Base-by-base conservation (phyloP, 306 rosid genomes). In the Medicago ruthenica region DNA sequence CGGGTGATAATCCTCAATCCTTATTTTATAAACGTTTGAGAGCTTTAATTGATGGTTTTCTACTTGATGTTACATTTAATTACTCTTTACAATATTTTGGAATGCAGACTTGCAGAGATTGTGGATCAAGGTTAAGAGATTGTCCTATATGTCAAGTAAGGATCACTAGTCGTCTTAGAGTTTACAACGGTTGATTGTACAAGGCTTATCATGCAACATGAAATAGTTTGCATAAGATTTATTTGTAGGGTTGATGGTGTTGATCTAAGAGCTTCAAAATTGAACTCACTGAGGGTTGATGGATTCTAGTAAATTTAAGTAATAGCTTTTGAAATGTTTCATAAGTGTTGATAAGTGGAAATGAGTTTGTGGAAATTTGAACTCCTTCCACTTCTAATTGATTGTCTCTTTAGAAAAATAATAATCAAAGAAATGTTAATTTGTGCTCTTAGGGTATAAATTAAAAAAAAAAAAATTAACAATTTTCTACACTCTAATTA, bases 111-210 rank as follows among this genome's bases (percentile, higher is more conserved):
- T 92, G 98, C 77, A 80, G 91, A 66, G 98, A 94, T 7, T 92
- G 98, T 85, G 93, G 89, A 59, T 31, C 90, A 53, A 88, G 82
- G 71, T 60, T 94, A 83, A 81, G 86, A 21, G 48, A 75, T 60
- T 94, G 96, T 70, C 97, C 93, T 18, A 92, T 94, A 36, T 94
- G 98, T 73, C 85, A 95, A 47, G 84, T 76, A 81, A 88, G 88
- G 39, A 94, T 94, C 83, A 87, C 27, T 61, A 81, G 10, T 74
- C 97, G 96, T 76, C 90, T 94, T 53, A 85, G 92, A 90, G 88
- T 94, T 47, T 91, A 74, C 67, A 71, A 82, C 0, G 96, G 95
- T 9, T 93, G 88, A 87, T 76, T 40, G 65, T 63, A 63, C 9
- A 62, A 84, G n/a, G n/a, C n/a, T n/a, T n/a, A n/a, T n/a, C n/a